Percentiles rank a stretch among this genome's conserved stretches.
Conservation (phyloP, 345 rosid genomes). For the Noccaea bulbosa region DNA sequence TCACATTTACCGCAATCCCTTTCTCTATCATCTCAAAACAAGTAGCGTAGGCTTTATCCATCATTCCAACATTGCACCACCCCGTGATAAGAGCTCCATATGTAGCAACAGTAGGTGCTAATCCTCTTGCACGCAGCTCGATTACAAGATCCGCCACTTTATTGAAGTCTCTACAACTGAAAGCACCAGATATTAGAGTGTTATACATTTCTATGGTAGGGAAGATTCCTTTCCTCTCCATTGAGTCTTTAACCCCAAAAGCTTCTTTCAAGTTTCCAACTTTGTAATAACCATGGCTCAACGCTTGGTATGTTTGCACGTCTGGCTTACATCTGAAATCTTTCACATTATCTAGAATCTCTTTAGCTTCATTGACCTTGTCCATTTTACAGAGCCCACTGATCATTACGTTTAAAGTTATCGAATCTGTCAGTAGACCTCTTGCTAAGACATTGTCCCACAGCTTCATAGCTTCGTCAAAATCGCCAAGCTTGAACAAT, state of each 20-base stretch:
- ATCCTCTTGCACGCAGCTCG: conserved; percentile 50
- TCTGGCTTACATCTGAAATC: conserved; percentile 66
- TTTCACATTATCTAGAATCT: conserved; percentile 58
- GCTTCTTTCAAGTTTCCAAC: conserved; percentile 72
- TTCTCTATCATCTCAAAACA: conserved; percentile 68
- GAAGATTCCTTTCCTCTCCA: conserved; percentile 54
- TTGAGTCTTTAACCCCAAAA: conserved; percentile 52
- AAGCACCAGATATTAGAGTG: conserved; percentile 62
- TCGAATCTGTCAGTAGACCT: conserved; percentile 57
- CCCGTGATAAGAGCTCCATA: conserved; percentile 66
- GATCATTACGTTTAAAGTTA: conserved; percentile 74
- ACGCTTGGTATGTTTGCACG: conserved; percentile 67
- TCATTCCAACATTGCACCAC: conserved; percentile 66
- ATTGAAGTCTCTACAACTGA: conserved; percentile 50
- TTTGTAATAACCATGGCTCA: conserved; percentile 78
- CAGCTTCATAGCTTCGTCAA: conserved; percentile 58
- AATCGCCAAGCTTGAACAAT: conserved; percentile 71
- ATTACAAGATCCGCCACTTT: conserved; percentile 51
- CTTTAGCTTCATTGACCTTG: conserved; percentile 71
- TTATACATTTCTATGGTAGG: conserved; percentile 67
- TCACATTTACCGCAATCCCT: conserved; percentile 58
- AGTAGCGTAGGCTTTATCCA: conserved; percentile 61
- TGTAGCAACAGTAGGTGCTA: conserved; percentile 60
- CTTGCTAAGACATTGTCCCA: conserved; percentile 73
- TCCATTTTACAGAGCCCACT: conserved; percentile 72